Evolutionary conservation across 805 yeast species (phyloP), one percentile per base, ranked within the genome.

Genomic region (Wickerhamomyces pijperi): DNA sequence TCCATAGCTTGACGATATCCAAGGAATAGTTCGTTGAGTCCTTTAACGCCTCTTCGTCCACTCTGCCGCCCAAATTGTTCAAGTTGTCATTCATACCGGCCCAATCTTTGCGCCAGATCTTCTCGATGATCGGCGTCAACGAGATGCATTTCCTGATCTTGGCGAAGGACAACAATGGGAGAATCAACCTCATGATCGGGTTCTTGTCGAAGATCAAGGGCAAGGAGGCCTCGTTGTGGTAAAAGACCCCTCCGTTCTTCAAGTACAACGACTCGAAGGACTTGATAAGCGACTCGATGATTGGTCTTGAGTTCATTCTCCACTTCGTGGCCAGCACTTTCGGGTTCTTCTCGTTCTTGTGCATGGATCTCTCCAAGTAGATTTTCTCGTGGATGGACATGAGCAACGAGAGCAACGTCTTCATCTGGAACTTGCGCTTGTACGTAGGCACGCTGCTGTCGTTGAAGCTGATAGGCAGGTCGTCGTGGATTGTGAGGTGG

Each of bases 51-150:
- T 79, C 85, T 38, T 74, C 68, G 51, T 81, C 79, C 4, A 31
- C n/a, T n/a, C n/a, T 31, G 34, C 61, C 58, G 36, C 66, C 60
- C 34, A 78, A 54, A 25, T 56, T 56, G 42, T 68, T 63, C 41
- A 80, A 59, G 35, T 67, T 66, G 7, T 52, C 46, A 47, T 77
- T 78, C 86, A 82, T 78, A 0, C 68, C 72, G 14, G 55, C 63
- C 85, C 87, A 82, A 55, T 82, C 79, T 48, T 79, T 75, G 39
- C 61, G 53, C 72, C 86, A 74, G 5, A 80, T 74, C 34, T 67
- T 67, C 40, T 69, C 65, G 53, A 82, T 64, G 6, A 80, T 68
- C 3, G 82, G 78, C 1, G 85, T 71, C 36, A 81, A 52, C 49
- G 75, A 67, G 25, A 81, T 60, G 51, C 81, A 72, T 43, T 78